Evolutionary conservation across 495 filamentous ascomycete genomes (phyloP), one percentile per base, ranked within the genome.

Genomic region (Aspergillus sparsus): DNA sequence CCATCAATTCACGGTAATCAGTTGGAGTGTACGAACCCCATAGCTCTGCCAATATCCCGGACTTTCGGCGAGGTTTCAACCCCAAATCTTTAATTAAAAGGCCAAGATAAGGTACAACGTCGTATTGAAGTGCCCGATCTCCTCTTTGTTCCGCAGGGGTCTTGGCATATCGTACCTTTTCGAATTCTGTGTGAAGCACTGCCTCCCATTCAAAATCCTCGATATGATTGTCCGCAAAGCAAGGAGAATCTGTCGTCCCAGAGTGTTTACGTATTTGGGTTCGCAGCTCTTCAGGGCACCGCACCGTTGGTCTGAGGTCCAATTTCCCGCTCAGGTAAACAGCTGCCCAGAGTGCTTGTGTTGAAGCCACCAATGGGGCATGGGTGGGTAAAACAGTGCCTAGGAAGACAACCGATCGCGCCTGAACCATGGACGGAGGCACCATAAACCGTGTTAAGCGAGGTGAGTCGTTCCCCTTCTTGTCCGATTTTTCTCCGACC

Each of bases 1-100:
- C 73, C 49, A 79, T 76, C 13, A 86, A 51, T 9, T 78, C 73
- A 41, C 65, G 62, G 69, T 85, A 86, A 62, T 86, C 84, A 34
- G 72, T 73, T 41, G 74, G 72, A 0, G 72, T 74, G 64, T 85
- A 85, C 12, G 80, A 67, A 5, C 75, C 63, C 53, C 74, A 73
- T 32, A 77, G 63, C 65, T 83, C 83, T 0, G 68, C 71, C 16
- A 76, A 46, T 32, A 45, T 66, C 73, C 55, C 44, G 21, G 42
- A 36, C 51, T 39, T 55, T 11, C 58, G 37, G 41, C 58, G 53
- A 18, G 7, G 9, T 3, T 35, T 7, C 58, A 61, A 53, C 6
- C 58, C 58, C 53, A 61, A 27, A 18, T 61, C 58, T 39, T 45
- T 49, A 12, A 61, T 12, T n/a, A 61, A 39, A 13, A 55, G 42